A percentile compares a stretch with the other conserved stretches of the same genome.
These are phyloP conservation scores for Nemania abortiva DNA, from an alignment of 2,329 filamentous ascomycete genomes.

Conservation along the genomic window DNA sequence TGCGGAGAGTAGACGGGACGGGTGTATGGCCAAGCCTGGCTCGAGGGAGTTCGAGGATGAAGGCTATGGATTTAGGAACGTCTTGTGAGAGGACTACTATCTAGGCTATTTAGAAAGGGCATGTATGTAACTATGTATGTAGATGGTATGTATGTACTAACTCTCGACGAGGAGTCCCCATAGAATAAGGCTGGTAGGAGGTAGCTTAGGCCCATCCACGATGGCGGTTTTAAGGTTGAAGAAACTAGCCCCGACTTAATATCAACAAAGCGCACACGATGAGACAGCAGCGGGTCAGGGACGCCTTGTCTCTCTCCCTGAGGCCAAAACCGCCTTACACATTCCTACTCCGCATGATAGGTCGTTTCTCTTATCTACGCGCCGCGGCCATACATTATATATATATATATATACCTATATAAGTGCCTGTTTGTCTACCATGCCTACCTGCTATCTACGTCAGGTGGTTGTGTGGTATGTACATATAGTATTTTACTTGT, in stretches of 20 bases:
- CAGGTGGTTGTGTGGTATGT: background rate
- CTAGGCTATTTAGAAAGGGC: too few relatives aligned
- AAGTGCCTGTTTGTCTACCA: too few relatives aligned
- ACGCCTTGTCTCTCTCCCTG: background rate
- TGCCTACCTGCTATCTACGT: background rate
- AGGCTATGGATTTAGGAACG: slow-evolving; percentile 41
- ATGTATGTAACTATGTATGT: too few relatives aligned
- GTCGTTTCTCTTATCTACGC: background rate
- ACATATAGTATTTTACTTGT: too few relatives aligned
- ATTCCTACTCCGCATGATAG: background rate
- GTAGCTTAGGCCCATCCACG: background rate
- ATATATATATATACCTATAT: too few relatives aligned
- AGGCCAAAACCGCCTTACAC: background rate
- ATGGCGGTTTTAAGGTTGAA: background rate
- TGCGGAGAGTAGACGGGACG: slow-evolving; percentile 38
- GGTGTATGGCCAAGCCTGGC: slow-evolving; percentile 13
- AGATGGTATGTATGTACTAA: too few relatives aligned
- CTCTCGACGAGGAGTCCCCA: background rate
- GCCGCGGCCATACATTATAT: too few relatives aligned
- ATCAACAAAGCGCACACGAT: background rate
- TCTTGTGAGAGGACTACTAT: too few relatives aligned
- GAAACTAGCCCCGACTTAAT: slow-evolving; percentile 18
- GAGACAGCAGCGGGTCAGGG: slow-evolving; percentile 11
- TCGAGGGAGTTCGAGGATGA: slow-evolving; percentile 36
- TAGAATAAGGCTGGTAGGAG: background rate